Base-by-base conservation (phyloP, 2,329 filamentous ascomycete species). In the Arthrobotrys pseudoclavata region DNA sequence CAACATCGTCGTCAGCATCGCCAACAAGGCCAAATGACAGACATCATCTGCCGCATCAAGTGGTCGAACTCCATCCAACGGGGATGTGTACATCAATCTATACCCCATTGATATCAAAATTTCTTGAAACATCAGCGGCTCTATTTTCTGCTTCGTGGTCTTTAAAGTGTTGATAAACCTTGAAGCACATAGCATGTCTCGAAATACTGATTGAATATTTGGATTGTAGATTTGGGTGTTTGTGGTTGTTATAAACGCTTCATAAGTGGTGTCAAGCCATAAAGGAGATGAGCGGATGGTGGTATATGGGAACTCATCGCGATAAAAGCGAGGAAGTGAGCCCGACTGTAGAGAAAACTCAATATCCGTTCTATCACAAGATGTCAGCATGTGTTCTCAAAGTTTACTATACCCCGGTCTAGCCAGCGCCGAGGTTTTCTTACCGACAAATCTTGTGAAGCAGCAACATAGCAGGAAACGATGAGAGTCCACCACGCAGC, bases 401-500 rank as follows among this genome's bases (percentile, higher is more conserved):
- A 40, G 5, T 1, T 1, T 29, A 29, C 7, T 34, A 9, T 1
- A 34, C 12, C 1, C 31, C 7, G 12, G 12, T 1, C 15, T 40
- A 15, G 37, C 37, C 5, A 40, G 12, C 12, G 5, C 12, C 3
- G 13, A 9, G 34, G 5, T 37, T 12, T 12, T 6, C 67, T 24
- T 57, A 77, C 74, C 74, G 60, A 31, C 67, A 77, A 15, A 77
- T 71, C 15, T 77, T 77, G 10, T 77, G 74, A 20, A 77, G 13
- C 5, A 77, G 45, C n/a, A 77, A 22, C 10, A 20, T 37, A 15
- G 31, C 29, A 10, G 66, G n/a, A n/a, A 67, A 67, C n/a, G 42
- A 15, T 10, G 63, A 29, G 6, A 77, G 50, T 2, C 67, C 74
- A 20, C 72, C 72, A 13, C 74, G 40, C 24, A 71, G 20, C 10